These are phyloP conservation scores for Fusarium sp. DNA, from an alignment of 2,329 filamentous ascomycete species.

Conservation along the genomic window DNA sequence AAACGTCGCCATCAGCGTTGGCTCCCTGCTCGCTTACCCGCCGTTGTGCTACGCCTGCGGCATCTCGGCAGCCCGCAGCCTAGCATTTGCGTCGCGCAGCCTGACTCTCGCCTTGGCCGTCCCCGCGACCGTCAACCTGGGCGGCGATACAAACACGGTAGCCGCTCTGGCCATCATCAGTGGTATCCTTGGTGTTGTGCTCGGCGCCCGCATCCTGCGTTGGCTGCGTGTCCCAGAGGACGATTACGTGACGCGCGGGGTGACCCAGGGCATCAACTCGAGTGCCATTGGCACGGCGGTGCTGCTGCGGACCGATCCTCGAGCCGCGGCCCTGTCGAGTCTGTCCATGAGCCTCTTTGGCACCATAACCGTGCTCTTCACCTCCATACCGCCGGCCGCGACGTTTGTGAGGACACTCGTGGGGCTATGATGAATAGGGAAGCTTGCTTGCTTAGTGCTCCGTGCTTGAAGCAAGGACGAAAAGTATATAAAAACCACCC, in stretches of 20 bases:
- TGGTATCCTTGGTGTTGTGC: conserved; percentile 67
- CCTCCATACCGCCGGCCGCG: conserved; percentile 65
- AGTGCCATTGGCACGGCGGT: conserved; percentile 69
- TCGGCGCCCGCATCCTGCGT: conserved; percentile 61
- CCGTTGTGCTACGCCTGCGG: conserved; percentile 63
- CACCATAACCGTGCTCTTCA: conserved; percentile 67
- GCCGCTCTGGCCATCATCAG: conserved; percentile 69
- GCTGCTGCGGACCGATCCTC: conserved; percentile 64
- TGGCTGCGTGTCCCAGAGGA: conserved; percentile 66
- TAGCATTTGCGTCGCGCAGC: conserved; percentile 67
- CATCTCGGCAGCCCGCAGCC: conserved; percentile 61
- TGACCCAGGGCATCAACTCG: conserved; percentile 70
- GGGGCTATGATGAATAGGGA: conserved; percentile 45
- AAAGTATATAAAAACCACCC: neutral
- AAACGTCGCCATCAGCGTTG: conserved; percentile 61
- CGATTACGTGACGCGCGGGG: conserved; percentile 71
- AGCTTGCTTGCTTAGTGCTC: neutral
- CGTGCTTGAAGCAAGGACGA: neutral
- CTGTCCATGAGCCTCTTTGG: conserved; percentile 71
- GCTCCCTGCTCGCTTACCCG: conserved; percentile 68
- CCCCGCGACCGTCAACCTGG: conserved; percentile 65
- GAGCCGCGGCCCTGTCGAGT: conserved; percentile 68
- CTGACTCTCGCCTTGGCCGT: conserved; percentile 70
- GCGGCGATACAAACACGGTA: conserved; percentile 65
- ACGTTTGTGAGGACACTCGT: conserved; percentile 60